Evolutionary conservation across 495 filamentous ascomycete species (phyloP).

Genomic region (Chaetomidium leptoderma): DNA sequence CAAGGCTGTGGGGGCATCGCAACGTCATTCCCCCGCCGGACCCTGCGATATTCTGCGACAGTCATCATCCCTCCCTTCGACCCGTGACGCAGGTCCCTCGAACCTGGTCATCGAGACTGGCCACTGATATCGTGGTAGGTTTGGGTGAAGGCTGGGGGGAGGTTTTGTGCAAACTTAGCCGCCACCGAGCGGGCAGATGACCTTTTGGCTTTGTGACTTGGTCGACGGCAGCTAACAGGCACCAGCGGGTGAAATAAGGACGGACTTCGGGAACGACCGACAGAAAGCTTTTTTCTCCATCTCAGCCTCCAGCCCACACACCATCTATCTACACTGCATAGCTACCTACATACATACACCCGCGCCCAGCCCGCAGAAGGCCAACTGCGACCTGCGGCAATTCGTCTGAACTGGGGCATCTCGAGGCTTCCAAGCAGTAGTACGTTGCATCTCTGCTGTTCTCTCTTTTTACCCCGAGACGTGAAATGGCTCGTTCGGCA

Average conservation of each 20-base stretch:
- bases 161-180: conserved; percentile 8
- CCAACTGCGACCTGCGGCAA: background rate
- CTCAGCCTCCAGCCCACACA: background rate
- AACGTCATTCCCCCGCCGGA: conserved; percentile 11
- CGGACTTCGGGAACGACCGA: background rate
- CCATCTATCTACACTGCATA: too few species aligned
- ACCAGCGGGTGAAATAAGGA: background rate
- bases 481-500: conserved; percentile 34
- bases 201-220: background rate
- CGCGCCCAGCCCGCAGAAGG: too few species aligned
- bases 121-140: background rate
- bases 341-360: too few species aligned
- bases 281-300: background rate
- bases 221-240: background rate
- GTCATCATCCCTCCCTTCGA: background rate
- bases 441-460: conserved; percentile 24
- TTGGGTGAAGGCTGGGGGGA: background rate
- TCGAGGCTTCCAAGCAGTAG: too few species aligned
- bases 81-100: too few species aligned
- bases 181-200: conserved; percentile 12
- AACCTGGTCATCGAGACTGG: background rate
- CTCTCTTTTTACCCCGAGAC: background rate
- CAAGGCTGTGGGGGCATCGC: background rate
- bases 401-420: too few species aligned
- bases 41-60: too few species aligned